Evolutionary conservation across 768 basidiomycete genomes (phyloP).

Genomic region (Auricularia sp.): DNA sequence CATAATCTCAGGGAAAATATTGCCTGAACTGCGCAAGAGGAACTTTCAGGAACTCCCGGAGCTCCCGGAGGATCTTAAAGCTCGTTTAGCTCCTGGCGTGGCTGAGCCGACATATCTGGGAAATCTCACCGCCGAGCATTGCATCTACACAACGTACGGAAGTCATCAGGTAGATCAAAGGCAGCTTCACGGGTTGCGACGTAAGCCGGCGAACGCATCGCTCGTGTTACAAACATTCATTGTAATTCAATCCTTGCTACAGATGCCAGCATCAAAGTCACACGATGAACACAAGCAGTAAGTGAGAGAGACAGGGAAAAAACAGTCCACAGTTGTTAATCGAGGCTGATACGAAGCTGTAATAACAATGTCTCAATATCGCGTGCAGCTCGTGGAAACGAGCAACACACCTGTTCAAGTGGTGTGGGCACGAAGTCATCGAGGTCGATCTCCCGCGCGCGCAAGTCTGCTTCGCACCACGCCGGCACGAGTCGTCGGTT

Average conservation of each 20-base stretch:
- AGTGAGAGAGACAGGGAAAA: not conserved
- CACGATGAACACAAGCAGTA: conserved; percentile 6
- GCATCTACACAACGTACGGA: too few relatives aligned
- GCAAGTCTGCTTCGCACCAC: conserved; percentile 83
- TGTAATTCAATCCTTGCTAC: not conserved
- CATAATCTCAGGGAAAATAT: too few relatives aligned
- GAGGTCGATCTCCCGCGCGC: conserved; percentile 74
- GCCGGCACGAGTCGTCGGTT: conserved; percentile 85
- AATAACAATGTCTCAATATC: not conserved
- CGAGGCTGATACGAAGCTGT: not conserved
- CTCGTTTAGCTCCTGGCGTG: too few relatives aligned
- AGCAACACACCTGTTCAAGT: conserved; percentile 66
- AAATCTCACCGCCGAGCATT: too few relatives aligned
- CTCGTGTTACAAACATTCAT: not conserved
- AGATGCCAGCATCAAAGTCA: not conserved
- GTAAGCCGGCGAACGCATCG: not conserved
- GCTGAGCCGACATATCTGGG: too few relatives aligned
- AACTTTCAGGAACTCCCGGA: too few relatives aligned
- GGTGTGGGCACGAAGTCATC: conserved; percentile 96
- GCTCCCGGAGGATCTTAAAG: too few relatives aligned
- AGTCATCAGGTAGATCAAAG: too few relatives aligned
- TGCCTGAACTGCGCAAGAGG: too few relatives aligned
- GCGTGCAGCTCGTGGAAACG: not conserved
- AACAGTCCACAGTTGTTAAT: not conserved
- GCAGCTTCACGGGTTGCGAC: too few relatives aligned